Base-by-base conservation (phyloP, 1,284 basidiomycete species). In the Cutaneotrichosporon sp. region DNA sequence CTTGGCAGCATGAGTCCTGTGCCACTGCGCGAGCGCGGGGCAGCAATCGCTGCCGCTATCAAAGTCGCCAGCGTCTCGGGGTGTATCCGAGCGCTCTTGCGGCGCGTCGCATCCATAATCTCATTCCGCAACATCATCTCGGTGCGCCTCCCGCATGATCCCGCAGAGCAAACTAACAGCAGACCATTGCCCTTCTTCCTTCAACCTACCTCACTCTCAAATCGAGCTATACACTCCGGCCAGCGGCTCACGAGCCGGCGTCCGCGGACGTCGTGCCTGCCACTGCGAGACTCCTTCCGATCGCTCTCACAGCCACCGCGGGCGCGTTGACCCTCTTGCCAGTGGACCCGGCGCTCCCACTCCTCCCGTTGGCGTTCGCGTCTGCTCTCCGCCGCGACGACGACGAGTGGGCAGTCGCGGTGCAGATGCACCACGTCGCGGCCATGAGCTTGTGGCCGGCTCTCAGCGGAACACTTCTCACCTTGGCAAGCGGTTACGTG, bases 331-430 rank as follows among this genome's bases (percentile, higher is more conserved):
- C 61, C 34, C 32, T 60, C 11, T 55, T 18, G 21, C 60, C 57
- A 0, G 47, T 38, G 4, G 64, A 65, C 62, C 58, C 64, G 4
- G 64, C 61, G 16, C 59, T 68, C 5, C 66, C 66, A 0, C 62
- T 68, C 9, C 60, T 68, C 8, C 66, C 66, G 1, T 57, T 68
- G 5, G 60, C 64, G 14, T 58, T 68, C n/a, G 56, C 52, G 21
- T 57, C 46, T 8, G 56, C 62, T 4, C 66, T 68, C 21, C 64
- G 66, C 40, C 64, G 62, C 56, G 66, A 68, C 62, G 66, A 68
- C 64, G 66, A 68, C 60, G 66, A 68, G 62, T 68, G 66, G 66
- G 66, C 66, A 2, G 62, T 68, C 16, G 64, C 66, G 6, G 64
- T 68, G 49, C 66, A 68, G 55, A 46, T 53, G 40, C 64, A 65